Conservation (phyloP, 352 stramenopile species). For the Pythium aristosporum region DNA sequence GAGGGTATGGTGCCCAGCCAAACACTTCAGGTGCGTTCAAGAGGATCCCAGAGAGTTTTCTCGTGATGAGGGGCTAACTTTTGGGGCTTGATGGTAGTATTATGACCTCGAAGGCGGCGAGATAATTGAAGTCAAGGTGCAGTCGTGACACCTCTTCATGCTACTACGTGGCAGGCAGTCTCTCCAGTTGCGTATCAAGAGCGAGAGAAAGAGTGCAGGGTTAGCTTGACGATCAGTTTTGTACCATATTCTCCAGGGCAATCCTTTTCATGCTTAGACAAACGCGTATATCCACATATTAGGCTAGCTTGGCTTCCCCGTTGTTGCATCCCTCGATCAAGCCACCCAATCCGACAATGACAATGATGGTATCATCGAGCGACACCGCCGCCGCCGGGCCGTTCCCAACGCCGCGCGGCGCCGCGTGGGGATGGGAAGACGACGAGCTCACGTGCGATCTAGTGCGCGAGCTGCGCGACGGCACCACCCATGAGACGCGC, state of each 20-base stretch:
- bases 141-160: not conserved
- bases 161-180: not conserved
- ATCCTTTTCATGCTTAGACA: too few species aligned
- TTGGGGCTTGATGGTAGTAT: constrained; percentile 23
- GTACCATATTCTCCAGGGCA: not conserved
- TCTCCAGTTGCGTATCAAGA: not conserved
- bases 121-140: constrained; percentile 50
- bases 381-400: not conserved
- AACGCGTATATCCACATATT: not conserved
- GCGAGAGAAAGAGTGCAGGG: not conserved
- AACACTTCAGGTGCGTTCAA: constrained; percentile 43
- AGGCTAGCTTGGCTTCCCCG: not conserved
- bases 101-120: constrained; percentile 74
- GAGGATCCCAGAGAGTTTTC: not conserved
- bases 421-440: constrained; percentile 34
- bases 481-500: constrained; percentile 48
- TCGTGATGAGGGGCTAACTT: too few species aligned
- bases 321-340: not conserved
- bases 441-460: constrained; percentile 40
- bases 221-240: not conserved
- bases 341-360: not conserved
- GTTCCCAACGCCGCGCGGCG: constrained; percentile 8
- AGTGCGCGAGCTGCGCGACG: constrained; percentile 34
- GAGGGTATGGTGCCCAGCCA: constrained; percentile 42
- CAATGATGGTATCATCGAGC: not conserved